These are phyloP conservation scores for Telopea speciosissima DNA, from an alignment of 177 flowering plant genomes.

Conservation along the genomic window DNA sequence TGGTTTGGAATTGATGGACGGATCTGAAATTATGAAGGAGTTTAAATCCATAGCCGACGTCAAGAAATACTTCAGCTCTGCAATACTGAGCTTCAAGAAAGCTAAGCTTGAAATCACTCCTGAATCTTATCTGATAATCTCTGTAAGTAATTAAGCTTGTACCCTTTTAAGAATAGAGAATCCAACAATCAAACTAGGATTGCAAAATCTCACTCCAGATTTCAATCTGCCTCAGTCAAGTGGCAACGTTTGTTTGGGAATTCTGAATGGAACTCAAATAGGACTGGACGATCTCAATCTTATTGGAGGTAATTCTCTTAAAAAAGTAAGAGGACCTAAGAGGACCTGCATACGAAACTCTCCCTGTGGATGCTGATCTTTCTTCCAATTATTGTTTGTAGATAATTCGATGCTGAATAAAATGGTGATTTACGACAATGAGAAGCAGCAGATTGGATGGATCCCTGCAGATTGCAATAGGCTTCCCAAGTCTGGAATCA, in stretches of 20 bases:
- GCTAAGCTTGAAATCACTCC: constrained; percentile 53
- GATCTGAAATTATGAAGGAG: constrained; percentile 31
- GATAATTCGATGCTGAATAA: constrained; percentile 65
- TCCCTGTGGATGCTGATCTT: background rate
- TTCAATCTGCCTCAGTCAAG: constrained; percentile 32
- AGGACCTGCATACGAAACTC: no score
- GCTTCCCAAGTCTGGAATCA: constrained; percentile 57
- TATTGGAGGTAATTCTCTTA: constrained; percentile 62
- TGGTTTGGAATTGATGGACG: no score
- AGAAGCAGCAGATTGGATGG: constrained; percentile 82
- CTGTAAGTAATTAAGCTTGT: constrained; percentile 36
- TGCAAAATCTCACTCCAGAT: background rate
- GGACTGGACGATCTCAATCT: constrained; percentile 46
- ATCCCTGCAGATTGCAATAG: constrained; percentile 50
- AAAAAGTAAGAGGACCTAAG: no score
- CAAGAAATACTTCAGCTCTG: constrained; percentile 52
- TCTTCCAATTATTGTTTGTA: constrained; percentile 17
- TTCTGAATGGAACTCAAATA: constrained; percentile 62
- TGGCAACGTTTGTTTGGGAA: constrained; percentile 90
- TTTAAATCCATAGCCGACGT: constrained; percentile 61
- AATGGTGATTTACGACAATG: constrained; percentile 76
- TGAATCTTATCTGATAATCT: constrained; percentile 66
- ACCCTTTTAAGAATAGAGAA: background rate
- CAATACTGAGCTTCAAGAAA: constrained; percentile 47
- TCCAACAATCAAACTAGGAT: background rate